Percentiles rank a stretch among this genome's conserved stretches.
phyloP scores from a whole-genome alignment of 805 yeast species.

The Myxozyma mucilagina region DNA sequence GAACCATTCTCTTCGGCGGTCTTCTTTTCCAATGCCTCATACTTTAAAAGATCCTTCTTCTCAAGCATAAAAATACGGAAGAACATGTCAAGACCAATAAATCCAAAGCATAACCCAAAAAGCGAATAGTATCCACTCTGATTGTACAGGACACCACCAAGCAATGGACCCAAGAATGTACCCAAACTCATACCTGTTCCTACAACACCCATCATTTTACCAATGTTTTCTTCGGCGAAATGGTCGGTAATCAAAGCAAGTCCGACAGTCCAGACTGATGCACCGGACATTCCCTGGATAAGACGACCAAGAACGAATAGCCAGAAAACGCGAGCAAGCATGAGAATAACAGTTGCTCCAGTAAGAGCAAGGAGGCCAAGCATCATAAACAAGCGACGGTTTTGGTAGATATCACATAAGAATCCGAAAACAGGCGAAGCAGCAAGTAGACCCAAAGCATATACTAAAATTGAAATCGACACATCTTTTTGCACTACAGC shows the following conservation, averaged over 20 bases:
- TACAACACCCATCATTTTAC: conserved; percentile 38
- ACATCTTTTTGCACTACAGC: conserved; percentile 34
- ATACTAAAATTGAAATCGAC: conserved; percentile 38
- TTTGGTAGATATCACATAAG: conserved; percentile 34
- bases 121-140: conserved; percentile 40
- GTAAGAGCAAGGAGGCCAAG: conserved; percentile 37
- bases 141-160: conserved; percentile 42
- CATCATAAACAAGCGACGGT: conserved; percentile 38
- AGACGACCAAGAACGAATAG: conserved; percentile 38
- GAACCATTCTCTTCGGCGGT: conserved; percentile 30
- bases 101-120: conserved; percentile 37
- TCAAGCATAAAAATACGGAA: conserved; percentile 41
- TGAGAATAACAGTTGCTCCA: conserved; percentile 39
- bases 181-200: conserved; percentile 39
- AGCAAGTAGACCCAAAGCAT: conserved; percentile 39
- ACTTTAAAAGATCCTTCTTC: conserved; percentile 23
- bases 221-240: conserved; percentile 37
- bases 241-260: conserved; percentile 39
- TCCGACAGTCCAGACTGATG: conserved; percentile 42
- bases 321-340: conserved; percentile 35
- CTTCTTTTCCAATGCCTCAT: conserved; percentile 38
- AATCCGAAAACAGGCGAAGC: conserved; percentile 38
- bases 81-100: conserved; percentile 37
- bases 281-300: conserved; percentile 41
- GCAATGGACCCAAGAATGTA: conserved; percentile 39